Conservation (phyloP, 2,329 filamentous ascomycete genomes). For the Pseudopyricularia javanii region DNA sequence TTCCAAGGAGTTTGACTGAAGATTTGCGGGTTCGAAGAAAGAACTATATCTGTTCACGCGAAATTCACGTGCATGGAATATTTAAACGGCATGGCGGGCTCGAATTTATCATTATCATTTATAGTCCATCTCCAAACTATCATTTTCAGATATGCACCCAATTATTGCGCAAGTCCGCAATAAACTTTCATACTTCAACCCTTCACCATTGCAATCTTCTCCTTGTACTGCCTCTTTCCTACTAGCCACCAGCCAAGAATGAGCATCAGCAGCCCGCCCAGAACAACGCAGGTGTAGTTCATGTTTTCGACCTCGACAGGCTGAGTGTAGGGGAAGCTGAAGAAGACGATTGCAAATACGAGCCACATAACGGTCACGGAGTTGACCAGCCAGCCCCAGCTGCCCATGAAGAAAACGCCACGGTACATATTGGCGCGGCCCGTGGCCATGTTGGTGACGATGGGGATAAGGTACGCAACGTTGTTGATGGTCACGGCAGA, state of each 20-base stretch:
- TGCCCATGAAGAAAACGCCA: constrained; percentile 25
- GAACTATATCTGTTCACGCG: no score
- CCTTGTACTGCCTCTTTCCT: background rate
- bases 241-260: background rate
- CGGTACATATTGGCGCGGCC: constrained; percentile 23
- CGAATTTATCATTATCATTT: no score
- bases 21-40: no score
- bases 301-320: constrained; percentile 7
- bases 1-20: background rate
- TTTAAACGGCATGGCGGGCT: no score
- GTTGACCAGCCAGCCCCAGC: constrained; percentile 21
- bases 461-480: constrained; percentile 29
- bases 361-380: constrained; percentile 22
- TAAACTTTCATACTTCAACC: background rate
- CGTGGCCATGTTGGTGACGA: constrained; percentile 28
- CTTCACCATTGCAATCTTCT: constrained; percentile 1
- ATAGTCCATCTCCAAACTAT: no score
- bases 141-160: no score
- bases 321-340: constrained; percentile 25
- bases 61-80: no score
- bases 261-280: background rate
- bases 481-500: constrained; percentile 28
- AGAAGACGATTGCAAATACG: constrained; percentile 27
- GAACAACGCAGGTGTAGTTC: constrained; percentile 32
- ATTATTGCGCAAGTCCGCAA: background rate